Evolutionary conservation across 768 basidiomycete species (phyloP).

Genomic region (Lentinula raphanica): DNA sequence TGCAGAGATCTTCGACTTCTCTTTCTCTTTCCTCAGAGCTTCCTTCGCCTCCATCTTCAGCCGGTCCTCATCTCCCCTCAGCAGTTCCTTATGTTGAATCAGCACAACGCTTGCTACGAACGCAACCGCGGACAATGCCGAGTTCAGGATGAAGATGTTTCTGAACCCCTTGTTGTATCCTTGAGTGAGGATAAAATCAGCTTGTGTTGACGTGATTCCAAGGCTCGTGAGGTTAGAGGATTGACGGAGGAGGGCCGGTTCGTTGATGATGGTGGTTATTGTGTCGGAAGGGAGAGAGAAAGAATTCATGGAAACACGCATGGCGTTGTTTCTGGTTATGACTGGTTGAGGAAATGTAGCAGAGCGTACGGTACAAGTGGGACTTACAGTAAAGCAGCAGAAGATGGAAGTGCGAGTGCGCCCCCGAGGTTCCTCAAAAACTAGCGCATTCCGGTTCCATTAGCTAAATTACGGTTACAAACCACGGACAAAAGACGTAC

Average conservation of each 20-base stretch:
- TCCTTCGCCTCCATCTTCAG: conserved; percentile 22
- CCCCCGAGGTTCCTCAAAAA: conserved; percentile 69
- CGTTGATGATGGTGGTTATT: conserved; percentile 42
- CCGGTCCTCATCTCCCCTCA: conserved; percentile 50
- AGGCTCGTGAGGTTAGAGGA: conserved; percentile 28
- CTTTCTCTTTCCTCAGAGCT: neutral
- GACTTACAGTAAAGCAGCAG: conserved; percentile 49
- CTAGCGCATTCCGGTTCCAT: conserved; percentile 22
- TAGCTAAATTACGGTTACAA: conserved; percentile 22
- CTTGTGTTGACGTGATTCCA: neutral
- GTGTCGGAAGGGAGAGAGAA: conserved; percentile 31
- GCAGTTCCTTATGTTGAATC: conserved; percentile 59
- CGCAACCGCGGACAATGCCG: conserved; percentile 46
- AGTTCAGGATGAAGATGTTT: conserved; percentile 57
- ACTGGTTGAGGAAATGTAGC: neutral
- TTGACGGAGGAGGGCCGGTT: conserved; percentile 36
- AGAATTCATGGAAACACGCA: conserved; percentile 35
- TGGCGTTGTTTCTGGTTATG: conserved; percentile 37
- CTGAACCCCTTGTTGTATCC: conserved; percentile 57
- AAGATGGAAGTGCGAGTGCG: conserved; percentile 59
- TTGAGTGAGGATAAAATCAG: conserved; percentile 29
- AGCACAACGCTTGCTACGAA: conserved; percentile 51
- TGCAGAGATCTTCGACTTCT: too few species aligned
- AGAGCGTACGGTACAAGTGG: too few species aligned
- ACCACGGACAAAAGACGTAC: neutral